A percentile compares a stretch with the other conserved stretches of the same genome.
Evolutionary conservation across 2,329 filamentous ascomycete species (phyloP).

Genomic region (Colletotrichum gloeosporioides): DNA sequence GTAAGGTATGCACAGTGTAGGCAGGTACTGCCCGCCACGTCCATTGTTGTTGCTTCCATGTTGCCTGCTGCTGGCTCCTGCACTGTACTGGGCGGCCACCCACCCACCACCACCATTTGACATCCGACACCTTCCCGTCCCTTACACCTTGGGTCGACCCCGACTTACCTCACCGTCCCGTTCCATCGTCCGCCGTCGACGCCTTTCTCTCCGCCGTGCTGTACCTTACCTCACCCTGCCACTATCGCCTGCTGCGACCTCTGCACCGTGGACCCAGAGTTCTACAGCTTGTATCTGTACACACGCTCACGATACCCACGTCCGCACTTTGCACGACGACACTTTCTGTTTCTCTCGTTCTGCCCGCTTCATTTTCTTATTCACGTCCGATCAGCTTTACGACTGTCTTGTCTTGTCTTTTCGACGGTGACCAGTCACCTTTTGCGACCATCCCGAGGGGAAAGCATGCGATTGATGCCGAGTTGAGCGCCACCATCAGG

Average conservation of each 20-base stretch:
- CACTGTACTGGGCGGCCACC: not conserved
- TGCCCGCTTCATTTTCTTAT: not conserved
- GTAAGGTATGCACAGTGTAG: too few relatives aligned
- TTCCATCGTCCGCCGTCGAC: not conserved
- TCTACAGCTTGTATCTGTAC: not conserved
- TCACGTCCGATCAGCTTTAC: not conserved
- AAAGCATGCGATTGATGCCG: slow-evolving; percentile 17
- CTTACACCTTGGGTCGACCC: not conserved
- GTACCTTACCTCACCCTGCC: not conserved
- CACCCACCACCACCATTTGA: not conserved
- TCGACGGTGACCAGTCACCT: not conserved
- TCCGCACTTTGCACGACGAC: not conserved
- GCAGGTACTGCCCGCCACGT: too few relatives aligned
- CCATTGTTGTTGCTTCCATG: not conserved
- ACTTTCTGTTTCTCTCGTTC: not conserved
- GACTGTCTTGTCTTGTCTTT: not conserved
- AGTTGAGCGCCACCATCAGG: slow-evolving; percentile 9
- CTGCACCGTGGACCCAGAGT: not conserved
- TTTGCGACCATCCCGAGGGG: not conserved
- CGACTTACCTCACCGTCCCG: not conserved
- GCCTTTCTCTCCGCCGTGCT: not conserved
- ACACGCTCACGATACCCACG: not conserved
- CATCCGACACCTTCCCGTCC: not conserved
- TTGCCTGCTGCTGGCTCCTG: not conserved
- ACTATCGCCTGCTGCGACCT: not conserved